Percentiles rank a stretch among this genome's conserved stretches.
Conservation (phyloP, 2,329 filamentous ascomycete species). For the Ceratocystiopsis sp. region DNA sequence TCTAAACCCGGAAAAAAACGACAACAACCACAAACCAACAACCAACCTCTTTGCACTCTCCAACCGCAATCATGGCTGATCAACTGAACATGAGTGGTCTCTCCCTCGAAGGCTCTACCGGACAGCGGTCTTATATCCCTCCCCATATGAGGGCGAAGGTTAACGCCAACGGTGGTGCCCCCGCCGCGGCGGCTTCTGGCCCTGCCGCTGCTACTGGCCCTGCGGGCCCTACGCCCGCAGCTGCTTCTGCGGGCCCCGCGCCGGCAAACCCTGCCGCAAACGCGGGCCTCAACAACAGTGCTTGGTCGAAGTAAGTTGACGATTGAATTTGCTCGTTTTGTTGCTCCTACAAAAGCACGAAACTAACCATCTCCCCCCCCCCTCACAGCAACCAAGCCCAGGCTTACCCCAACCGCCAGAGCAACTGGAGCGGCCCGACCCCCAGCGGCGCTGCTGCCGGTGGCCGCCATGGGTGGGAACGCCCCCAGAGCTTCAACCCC, state of each 20-base stretch:
- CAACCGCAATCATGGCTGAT: conserved; percentile 50
- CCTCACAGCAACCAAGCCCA: conserved; percentile 28
- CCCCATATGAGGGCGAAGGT: conserved; percentile 59
- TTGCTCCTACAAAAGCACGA: no score
- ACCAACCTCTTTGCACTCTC: conserved; percentile 1
- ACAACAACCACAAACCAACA: conserved; percentile 6
- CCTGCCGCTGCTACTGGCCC: not conserved
- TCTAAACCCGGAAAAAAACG: conserved; percentile 6
- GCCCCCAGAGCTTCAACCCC: conserved; percentile 34
- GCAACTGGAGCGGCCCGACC: conserved; percentile 7
- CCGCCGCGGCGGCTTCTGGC: conserved; percentile 6
- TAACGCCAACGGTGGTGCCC: conserved; percentile 15
- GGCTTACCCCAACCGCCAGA: conserved; percentile 19
- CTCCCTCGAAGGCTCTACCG: conserved; percentile 31
- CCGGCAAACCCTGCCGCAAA: conserved; percentile 10
- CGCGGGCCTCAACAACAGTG: conserved; percentile 43
- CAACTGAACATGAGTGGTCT: conserved; percentile 71
- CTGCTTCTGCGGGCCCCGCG: conserved; percentile 4
- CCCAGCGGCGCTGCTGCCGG: not conserved
- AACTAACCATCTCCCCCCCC: not conserved
- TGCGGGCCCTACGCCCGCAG: conserved; percentile 9
- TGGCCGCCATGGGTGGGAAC: conserved; percentile 12
- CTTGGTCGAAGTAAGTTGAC: conserved; percentile 43
- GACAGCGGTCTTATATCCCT: conserved; percentile 60
- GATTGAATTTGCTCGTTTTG: not conserved